Evolutionary conservation across 2,329 filamentous ascomycete genomes (phyloP).

Genomic region (Claviceps maximensis): DNA sequence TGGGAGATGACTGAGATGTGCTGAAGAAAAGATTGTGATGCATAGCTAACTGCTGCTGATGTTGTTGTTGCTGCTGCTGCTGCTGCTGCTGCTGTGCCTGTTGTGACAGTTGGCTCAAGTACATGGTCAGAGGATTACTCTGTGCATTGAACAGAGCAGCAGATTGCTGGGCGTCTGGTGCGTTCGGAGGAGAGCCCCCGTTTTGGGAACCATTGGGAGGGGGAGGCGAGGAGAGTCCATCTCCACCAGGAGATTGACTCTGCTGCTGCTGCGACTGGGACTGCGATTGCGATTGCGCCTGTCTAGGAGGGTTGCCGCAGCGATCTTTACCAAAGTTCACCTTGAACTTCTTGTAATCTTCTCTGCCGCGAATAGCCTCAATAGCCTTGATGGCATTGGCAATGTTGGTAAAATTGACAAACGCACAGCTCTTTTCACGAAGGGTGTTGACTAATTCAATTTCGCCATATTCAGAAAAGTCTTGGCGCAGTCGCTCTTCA

Average conservation of each 20-base stretch:
- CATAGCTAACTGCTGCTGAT: slow-evolving; percentile 55
- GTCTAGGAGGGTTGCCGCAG: slow-evolving; percentile 89
- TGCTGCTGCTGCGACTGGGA: slow-evolving; percentile 32
- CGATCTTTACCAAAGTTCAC: slow-evolving; percentile 99
- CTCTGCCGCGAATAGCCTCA: slow-evolving; percentile 83
- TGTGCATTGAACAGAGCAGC: slow-evolving; percentile 66
- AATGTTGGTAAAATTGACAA: slow-evolving; percentile 99
- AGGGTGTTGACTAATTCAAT: slow-evolving; percentile 95
- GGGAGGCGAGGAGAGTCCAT: slow-evolving; percentile 43
- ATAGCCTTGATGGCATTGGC: slow-evolving; percentile 99
- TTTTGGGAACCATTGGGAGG: slow-evolving; percentile 47
- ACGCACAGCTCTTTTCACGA: slow-evolving; percentile 97
- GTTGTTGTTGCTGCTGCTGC: slow-evolving; percentile 38
- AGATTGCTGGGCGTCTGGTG: slow-evolving; percentile 46
- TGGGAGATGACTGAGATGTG: slow-evolving; percentile 48
- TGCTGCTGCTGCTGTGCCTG: slow-evolving; percentile 62
- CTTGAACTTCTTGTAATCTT: slow-evolving; percentile 98
- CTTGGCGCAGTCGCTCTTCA: slow-evolving; percentile 86
- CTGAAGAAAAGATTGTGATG: slow-evolving; percentile 76
- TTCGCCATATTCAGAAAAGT: slow-evolving; percentile 95
- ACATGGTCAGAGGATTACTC: slow-evolving; percentile 87
- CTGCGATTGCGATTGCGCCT: slow-evolving; percentile 36
- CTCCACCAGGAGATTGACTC: slow-evolving; percentile 52
- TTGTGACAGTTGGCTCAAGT: slow-evolving; percentile 70
- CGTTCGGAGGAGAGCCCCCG: slow-evolving; percentile 41